Conservation (phyloP, 257 asterid species). For the Ballota nigra region DNA sequence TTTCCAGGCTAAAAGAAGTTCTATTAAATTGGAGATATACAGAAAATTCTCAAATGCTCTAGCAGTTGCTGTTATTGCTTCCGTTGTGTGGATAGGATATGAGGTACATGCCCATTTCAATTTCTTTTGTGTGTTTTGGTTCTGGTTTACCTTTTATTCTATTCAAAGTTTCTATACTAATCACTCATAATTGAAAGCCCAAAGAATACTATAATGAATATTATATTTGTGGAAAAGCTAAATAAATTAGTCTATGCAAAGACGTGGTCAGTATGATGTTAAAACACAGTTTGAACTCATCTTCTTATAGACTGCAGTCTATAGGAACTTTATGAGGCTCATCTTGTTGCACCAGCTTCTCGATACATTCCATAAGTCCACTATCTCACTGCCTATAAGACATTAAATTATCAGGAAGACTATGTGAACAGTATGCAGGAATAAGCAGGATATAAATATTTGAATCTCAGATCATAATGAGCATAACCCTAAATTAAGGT, state of each 20-base stretch:
- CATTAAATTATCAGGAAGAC: neutral
- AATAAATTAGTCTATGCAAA: conserved; percentile 1
- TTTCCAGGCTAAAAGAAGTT: conserved; percentile 87
- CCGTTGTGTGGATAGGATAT: conserved; percentile 91
- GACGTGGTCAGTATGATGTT: neutral
- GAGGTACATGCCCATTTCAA: conserved; percentile 60
- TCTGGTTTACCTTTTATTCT: neutral
- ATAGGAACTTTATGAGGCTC: neutral
- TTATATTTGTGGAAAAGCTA: neutral
- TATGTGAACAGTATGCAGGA: neutral
- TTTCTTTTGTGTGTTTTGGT: neutral
- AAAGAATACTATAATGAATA: neutral
- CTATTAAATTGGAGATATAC: conserved; percentile 82
- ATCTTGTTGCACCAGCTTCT: neutral
- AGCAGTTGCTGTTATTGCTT: conserved; percentile 69
- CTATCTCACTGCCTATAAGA: neutral
- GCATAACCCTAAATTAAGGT: neutral
- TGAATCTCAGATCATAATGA: neutral
- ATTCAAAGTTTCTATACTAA: conserved; percentile 1
- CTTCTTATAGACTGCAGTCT: neutral
- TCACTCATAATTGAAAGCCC: neutral
- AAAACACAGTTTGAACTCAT: neutral
- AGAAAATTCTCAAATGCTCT: conserved; percentile 92
- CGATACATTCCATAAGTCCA: neutral
- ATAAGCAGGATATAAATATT: neutral